These are phyloP conservation scores for Rosa chinensis DNA, from an alignment of 306 rosid genomes.

Conservation along the genomic window DNA sequence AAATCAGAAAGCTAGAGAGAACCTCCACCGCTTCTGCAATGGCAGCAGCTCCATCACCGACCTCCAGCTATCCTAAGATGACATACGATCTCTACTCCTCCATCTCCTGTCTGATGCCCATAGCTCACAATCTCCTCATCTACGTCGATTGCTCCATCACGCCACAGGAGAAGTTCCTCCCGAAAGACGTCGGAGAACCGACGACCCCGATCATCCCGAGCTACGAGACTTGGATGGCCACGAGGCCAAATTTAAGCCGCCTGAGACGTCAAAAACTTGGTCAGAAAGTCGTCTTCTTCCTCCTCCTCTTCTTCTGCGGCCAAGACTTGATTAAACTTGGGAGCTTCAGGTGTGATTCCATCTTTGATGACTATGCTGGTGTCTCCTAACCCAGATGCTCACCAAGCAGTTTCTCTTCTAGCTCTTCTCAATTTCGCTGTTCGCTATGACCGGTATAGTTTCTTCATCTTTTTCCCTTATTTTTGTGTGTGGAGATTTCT, in stretches of 20 bases:
- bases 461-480: not conserved
- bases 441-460: constrained; percentile 64
- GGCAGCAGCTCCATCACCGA: too few relatives aligned
- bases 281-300: constrained; percentile 51
- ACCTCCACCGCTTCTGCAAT: too few relatives aligned
- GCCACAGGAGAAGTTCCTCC: not conserved
- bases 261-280: constrained; percentile 68
- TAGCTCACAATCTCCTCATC: too few relatives aligned
- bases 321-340: constrained; percentile 63
- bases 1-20: too few relatives aligned
- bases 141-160: not conserved
- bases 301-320: constrained; percentile 27
- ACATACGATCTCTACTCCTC: too few relatives aligned
- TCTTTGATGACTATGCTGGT: constrained; percentile 78
- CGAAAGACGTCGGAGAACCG: not conserved
- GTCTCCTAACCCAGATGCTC: constrained; percentile 66
- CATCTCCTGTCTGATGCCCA: too few relatives aligned
- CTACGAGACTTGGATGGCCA: not conserved
- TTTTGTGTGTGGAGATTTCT: not conserved
- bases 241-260: constrained; percentile 73
- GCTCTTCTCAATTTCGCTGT: constrained; percentile 92
- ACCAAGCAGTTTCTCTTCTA: constrained; percentile 68
- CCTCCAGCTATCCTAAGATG: too few relatives aligned
- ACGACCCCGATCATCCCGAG: not conserved
- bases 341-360: constrained; percentile 69